Evolutionary conservation across 352 stramenopile species (phyloP).

Genomic region (Phytopythium cucurbitacearum): DNA sequence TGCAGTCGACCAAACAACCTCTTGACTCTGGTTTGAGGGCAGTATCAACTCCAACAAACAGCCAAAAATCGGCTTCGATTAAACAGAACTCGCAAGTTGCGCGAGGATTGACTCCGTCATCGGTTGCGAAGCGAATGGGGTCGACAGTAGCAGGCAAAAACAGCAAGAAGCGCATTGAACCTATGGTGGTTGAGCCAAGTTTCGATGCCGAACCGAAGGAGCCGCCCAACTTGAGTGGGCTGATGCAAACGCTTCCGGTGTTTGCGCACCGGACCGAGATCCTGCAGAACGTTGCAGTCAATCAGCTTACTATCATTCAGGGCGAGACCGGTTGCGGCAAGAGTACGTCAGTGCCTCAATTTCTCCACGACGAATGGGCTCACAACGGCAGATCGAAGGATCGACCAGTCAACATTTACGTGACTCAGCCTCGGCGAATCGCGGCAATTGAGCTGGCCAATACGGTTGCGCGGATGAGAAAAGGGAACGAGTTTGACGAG

Average conservation of each 20-base stretch:
- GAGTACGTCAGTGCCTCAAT: slow-evolving; percentile 91
- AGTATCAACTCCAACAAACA: slow-evolving; percentile 10
- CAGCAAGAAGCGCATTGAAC: too few relatives aligned
- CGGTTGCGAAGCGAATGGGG: slow-evolving; percentile 31
- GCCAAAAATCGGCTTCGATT: not conserved
- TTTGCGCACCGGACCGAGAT: slow-evolving; percentile 88
- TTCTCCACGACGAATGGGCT: slow-evolving; percentile 83
- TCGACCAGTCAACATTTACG: slow-evolving; percentile 90
- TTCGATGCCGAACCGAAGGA: slow-evolving; percentile 11
- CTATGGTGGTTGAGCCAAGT: too few relatives aligned
- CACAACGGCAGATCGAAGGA: slow-evolving; percentile 19
- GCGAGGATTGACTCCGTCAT: slow-evolving; percentile 34
- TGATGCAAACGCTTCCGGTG: slow-evolving; percentile 83
- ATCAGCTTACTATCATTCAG: slow-evolving; percentile 91
- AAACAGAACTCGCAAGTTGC: slow-evolving; percentile 10
- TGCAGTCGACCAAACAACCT: not conserved
- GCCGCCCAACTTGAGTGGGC: slow-evolving; percentile 24
- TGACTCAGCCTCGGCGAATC: slow-evolving; percentile 94
- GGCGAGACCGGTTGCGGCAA: slow-evolving; percentile 97
- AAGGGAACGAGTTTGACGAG: slow-evolving; percentile 65
- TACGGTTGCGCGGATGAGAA: slow-evolving; percentile 92
- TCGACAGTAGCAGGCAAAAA: slow-evolving; percentile 16
- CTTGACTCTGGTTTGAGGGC: not conserved
- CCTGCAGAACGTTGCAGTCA: slow-evolving; percentile 65
- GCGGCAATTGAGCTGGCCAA: slow-evolving; percentile 84